Evolutionary conservation across 2,329 filamentous ascomycete genomes (phyloP).

Genomic region (Apiospora marii): DNA sequence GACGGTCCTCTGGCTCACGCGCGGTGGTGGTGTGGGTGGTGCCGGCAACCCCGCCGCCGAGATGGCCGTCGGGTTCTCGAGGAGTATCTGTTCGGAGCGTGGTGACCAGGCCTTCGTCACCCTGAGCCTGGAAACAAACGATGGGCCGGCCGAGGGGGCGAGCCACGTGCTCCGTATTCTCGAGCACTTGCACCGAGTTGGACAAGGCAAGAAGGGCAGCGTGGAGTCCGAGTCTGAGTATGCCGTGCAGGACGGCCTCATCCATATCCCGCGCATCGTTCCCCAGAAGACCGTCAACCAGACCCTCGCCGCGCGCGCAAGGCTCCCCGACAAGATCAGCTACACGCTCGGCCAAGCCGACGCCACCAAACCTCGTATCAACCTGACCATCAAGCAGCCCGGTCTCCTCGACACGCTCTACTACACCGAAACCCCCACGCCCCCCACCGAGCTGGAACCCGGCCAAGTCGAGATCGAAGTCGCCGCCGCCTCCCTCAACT

Average conservation of each 20-base stretch:
- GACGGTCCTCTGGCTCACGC: conserved; percentile 35
- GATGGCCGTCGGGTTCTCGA: conserved; percentile 37
- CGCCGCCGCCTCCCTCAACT: conserved; percentile 43
- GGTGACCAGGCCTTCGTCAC: conserved; percentile 20
- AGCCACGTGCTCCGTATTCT: conserved; percentile 14
- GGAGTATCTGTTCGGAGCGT: conserved; percentile 38
- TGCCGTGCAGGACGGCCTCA: conserved; percentile 16
- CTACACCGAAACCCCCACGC: conserved; percentile 14
- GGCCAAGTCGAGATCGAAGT: conserved; percentile 51
- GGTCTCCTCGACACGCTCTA: conserved; percentile 32
- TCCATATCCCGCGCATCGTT: conserved; percentile 20
- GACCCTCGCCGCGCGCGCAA: background rate
- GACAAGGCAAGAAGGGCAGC: conserved; percentile 2
- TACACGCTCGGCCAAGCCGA: conserved; percentile 9
- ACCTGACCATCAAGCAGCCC: conserved; percentile 43
- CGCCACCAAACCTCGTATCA: conserved; percentile 5
- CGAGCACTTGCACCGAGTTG: background rate
- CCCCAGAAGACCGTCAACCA: conserved; percentile 21
- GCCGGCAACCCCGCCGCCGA: conserved; percentile 32
- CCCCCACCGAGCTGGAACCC: conserved; percentile 31
- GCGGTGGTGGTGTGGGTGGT: conserved; percentile 34
- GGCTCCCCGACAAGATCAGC: background rate
- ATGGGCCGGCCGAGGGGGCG: background rate
- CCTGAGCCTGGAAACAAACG: conserved; percentile 4
- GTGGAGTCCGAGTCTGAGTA: conserved; percentile 21